A percentile compares a stretch with the other conserved stretches of the same genome.
Conservation (phyloP, 1,284 basidiomycete genomes). For the Trichosporon coremiiforme region DNA sequence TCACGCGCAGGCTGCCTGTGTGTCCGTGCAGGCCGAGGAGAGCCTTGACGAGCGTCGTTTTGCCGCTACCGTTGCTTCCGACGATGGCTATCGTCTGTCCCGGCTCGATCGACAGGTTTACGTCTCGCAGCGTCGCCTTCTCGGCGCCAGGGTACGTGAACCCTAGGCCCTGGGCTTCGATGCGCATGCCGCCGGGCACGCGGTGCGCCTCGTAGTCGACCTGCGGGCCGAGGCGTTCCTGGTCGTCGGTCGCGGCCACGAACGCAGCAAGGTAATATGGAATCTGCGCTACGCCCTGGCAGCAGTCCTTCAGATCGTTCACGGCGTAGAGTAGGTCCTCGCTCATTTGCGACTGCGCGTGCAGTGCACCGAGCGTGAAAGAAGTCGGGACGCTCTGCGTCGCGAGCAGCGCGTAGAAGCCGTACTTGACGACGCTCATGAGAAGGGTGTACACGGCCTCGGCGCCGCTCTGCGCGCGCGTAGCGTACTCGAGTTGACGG, state of each 20-base stretch:
- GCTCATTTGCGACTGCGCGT: slow-evolving; percentile 72
- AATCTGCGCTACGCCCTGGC: slow-evolving; percentile 69
- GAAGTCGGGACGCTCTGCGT: slow-evolving; percentile 67
- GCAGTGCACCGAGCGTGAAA: slow-evolving; percentile 69
- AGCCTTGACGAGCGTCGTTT: slow-evolving; percentile 77
- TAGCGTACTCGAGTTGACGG: background rate
- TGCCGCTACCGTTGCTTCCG: slow-evolving; percentile 61
- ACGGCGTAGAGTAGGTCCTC: background rate
- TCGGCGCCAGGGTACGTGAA: slow-evolving; percentile 74
- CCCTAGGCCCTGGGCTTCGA: slow-evolving; percentile 69
- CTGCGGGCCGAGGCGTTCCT: slow-evolving; percentile 53
- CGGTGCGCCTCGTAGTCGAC: slow-evolving; percentile 41
- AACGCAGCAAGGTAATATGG: slow-evolving; percentile 81
- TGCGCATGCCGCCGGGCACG: slow-evolving; percentile 62
- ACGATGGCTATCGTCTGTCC: slow-evolving; percentile 80
- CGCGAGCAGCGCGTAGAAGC: slow-evolving; percentile 63
- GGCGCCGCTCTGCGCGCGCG: background rate
- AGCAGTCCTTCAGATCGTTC: background rate
- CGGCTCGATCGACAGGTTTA: slow-evolving; percentile 68
- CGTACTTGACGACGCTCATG: background rate
- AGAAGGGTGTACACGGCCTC: background rate
- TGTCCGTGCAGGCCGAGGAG: slow-evolving; percentile 70
- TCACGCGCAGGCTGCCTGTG: slow-evolving; percentile 66
- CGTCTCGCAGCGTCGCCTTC: slow-evolving; percentile 66
- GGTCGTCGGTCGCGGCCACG: slow-evolving; percentile 68